Evolutionary conservation across 2,329 filamentous ascomycete genomes (phyloP), one percentile per base, ranked within the genome.

Genomic region (Talaromyces sp.): DNA sequence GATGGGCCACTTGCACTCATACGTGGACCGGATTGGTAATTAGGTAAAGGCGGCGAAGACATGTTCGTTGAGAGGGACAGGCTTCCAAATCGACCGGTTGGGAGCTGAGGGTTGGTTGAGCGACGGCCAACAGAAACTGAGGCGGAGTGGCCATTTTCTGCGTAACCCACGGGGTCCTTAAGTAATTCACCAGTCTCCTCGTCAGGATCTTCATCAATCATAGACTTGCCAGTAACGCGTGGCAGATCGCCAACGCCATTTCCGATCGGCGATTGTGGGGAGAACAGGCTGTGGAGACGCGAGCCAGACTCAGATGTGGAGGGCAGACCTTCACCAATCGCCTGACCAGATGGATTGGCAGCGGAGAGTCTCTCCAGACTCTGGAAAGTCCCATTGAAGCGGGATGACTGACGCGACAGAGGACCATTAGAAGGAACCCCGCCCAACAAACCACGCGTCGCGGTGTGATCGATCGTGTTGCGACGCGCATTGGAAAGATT

Each of bases 61-160:
- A 83, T 77, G 43, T 77, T 81, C n/a, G 88, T 90, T 64, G 87
- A 88, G 51, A 96, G 75, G 8, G 88, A 89, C 48, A 96, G 76
- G 43, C 79, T 82, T 32, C 80, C 80, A 76, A 96, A 87, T 30
- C 85, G 86, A 56, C 80, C 77, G 22, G 89, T 82, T 7, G 88
- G 87, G 35, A 92, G 77, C 54, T 89, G 85, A 22, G 89, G 86
- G 49, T 86, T 89, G 1, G 88, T 91, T 35, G 85, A 83, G 59
- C 86, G 85, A 49, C 90, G 86, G 54, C 43, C 43, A 45, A 81
- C 65, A 11, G 64, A 65, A 36, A 66, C 63, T 46, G 70, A 72
- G 37, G 65, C 65, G 13, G 76, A 74, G 49, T 82, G 77, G 2
- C 86, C 87, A 64, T 86, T 90, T 64, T 92, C 87, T 9, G 89